Percentiles rank a stretch among this genome's conserved stretches.
Evolutionary conservation across 306 rosid species (phyloP).

Genomic region (Sesbania bispinosa): DNA sequence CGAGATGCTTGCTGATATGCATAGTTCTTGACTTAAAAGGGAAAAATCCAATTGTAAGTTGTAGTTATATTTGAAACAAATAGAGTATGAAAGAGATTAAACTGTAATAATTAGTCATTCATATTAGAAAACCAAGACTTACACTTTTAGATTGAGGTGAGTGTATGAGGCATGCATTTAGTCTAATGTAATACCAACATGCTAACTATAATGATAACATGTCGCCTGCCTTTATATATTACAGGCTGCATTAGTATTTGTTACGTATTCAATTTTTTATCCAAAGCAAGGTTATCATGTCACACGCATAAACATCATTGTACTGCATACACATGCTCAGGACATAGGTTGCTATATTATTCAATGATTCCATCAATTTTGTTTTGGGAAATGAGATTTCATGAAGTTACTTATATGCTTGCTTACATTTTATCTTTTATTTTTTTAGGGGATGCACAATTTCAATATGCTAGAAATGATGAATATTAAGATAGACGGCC

Average conservation of each 20-base stretch:
- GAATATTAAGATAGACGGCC: not conserved
- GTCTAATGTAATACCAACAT: no score
- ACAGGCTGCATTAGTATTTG: not conserved
- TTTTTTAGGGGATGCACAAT: conserved; percentile 78
- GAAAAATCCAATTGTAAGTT: no score
- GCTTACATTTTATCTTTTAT: not conserved
- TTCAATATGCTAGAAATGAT: conserved; percentile 14
- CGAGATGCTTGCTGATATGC: no score
- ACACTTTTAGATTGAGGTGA: no score
- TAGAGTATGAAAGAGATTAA: no score
- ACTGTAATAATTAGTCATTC: no score
- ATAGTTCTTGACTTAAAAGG: no score
- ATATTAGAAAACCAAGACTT: no score
- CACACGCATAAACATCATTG: not conserved
- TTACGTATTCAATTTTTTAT: not conserved
- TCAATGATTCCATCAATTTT: not conserved
- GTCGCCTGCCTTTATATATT: no score
- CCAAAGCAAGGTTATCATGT: not conserved
- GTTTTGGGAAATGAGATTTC: not conserved
- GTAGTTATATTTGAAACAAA: no score
- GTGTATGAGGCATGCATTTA: no score
- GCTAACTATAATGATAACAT: no score
- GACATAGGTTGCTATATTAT: not conserved
- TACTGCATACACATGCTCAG: not conserved
- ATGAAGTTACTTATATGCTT: not conserved